These are phyloP conservation scores for Sicyos baderoa DNA, from an alignment of 306 rosid genomes.

Conservation along the genomic window DNA sequence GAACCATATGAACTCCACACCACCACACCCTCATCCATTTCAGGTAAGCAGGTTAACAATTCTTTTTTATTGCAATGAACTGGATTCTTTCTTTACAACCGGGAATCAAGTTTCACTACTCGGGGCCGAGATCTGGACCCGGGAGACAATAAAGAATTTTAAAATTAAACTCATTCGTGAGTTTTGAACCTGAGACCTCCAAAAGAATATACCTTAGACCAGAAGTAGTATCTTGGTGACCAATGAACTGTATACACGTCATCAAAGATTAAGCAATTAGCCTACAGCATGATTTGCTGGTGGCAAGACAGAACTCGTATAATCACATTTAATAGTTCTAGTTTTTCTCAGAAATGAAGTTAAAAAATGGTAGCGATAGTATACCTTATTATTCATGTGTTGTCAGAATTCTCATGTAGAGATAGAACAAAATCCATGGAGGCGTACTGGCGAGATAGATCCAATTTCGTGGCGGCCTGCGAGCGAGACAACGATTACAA, in stretches of 20 bases:
- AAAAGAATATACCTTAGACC: too few relatives aligned
- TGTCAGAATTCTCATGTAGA: conserved; percentile 2
- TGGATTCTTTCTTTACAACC: neutral
- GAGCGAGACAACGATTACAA: neutral
- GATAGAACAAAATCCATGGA: neutral
- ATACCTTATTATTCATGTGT: neutral
- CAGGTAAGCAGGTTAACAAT: conserved; percentile 30
- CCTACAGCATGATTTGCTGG: conserved; percentile 7
- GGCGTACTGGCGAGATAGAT: neutral
- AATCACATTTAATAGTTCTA: neutral
- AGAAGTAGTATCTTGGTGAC: too few relatives aligned
- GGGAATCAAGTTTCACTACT: too few relatives aligned
- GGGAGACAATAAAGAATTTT: too few relatives aligned
- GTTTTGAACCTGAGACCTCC: too few relatives aligned
- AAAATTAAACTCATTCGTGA: too few relatives aligned
- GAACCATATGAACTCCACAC: conserved; percentile 27
- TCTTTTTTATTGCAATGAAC: neutral
- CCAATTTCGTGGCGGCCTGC: conserved; percentile 11
- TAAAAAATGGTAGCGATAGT: neutral
- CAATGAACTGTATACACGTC: neutral
- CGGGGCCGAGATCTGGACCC: too few relatives aligned
- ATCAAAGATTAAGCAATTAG: neutral
- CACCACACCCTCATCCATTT: conserved; percentile 29
- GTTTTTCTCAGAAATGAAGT: neutral
- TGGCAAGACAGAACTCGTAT: neutral